phyloP scores from a whole-genome alignment of 2,329 filamentous ascomycete genomes.

The Mycosphaerella sp. region DNA sequence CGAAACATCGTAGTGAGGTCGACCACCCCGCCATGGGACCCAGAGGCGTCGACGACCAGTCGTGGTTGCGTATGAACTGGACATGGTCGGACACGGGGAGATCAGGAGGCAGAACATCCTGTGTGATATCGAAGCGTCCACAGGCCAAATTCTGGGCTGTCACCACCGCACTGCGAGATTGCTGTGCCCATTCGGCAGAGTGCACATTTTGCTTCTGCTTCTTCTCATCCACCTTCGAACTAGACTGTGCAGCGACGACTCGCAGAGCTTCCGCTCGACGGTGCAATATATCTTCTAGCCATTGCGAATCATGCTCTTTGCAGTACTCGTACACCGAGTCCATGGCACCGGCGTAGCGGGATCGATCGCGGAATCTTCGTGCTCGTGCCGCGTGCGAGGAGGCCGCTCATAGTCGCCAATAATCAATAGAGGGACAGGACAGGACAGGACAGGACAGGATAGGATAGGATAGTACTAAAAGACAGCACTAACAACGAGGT shows the following conservation, averaged over 20 bases:
- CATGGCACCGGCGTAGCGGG: background rate
- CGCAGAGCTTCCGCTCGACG: background rate
- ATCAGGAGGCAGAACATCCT: background rate
- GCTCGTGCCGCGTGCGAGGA: background rate
- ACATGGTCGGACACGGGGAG: constrained; percentile 8
- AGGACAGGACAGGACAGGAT: too few species aligned
- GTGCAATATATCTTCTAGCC: constrained; percentile 12
- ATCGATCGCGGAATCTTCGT: background rate
- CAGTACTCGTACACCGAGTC: constrained; percentile 1
- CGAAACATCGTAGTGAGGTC: constrained; percentile 12
- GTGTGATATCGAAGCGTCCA: constrained; percentile 13
- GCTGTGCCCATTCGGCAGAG: background rate
- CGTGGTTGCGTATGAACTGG: constrained; percentile 11
- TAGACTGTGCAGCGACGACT: background rate
- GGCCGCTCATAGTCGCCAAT: background rate
- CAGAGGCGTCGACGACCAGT: constrained; percentile 19
- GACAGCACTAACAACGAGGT: too few species aligned
- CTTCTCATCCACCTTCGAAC: background rate
- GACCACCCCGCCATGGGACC: constrained; percentile 19
- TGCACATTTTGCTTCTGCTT: background rate
- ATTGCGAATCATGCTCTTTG: constrained; percentile 13
- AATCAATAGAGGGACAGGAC: too few species aligned
- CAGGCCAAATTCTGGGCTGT: background rate
- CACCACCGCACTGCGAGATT: background rate
- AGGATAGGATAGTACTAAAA: too few species aligned